Base-by-base conservation (phyloP, 164 flowering plant species). In the Umbellularia californica region DNA sequence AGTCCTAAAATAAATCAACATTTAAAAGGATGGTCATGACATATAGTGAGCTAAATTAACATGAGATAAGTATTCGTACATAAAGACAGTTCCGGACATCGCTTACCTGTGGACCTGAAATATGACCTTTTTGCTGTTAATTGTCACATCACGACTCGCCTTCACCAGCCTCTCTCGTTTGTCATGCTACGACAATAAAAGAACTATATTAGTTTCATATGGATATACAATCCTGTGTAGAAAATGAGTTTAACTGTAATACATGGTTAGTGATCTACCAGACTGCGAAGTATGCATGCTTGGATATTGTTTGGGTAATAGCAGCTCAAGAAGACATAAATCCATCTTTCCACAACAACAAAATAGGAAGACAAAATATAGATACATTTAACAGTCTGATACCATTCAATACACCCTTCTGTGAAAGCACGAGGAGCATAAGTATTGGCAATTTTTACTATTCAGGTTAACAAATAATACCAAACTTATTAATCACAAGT, bases 121-220 rank as follows among this genome's bases (percentile, higher is more conserved):
- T 73, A 94, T 94, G 74, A 94, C 98, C 80, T 92, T 94, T 81
- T 94, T 94, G 87, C 98, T 94, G 82, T 92, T 90, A 71, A 92
- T 90, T 58, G 97, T 92, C 68, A 94, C 83, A 84, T 94, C 98
- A 22, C 98, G 90, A 77, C 97, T 92, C 30, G 97, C 98, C 82
- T 94, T 94, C 25, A 94, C 97, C 69, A 94, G 86, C 77, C 97
- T 86, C 82, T 94, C 98, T 70, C 98, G 88, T 75, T 94, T 94
- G 25, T 94, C 98, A 79, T 94, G 91, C 98, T 94, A 81, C 81
- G 81, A 68, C 22, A 70, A 68, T 63, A 47, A 78, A 25, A 76
- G 23, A 69, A 73, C 33, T 3, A 69, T 19, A 27, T 13, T 17
- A 66, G 27, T 12, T 13, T 12, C 35, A 25, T 66, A 2, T 66